Evolutionary conservation across 371 early-diverging fungal genomes (phyloP), one percentile per base, ranked within the genome.

Genomic region (Syncephalastrum sp.): DNA sequence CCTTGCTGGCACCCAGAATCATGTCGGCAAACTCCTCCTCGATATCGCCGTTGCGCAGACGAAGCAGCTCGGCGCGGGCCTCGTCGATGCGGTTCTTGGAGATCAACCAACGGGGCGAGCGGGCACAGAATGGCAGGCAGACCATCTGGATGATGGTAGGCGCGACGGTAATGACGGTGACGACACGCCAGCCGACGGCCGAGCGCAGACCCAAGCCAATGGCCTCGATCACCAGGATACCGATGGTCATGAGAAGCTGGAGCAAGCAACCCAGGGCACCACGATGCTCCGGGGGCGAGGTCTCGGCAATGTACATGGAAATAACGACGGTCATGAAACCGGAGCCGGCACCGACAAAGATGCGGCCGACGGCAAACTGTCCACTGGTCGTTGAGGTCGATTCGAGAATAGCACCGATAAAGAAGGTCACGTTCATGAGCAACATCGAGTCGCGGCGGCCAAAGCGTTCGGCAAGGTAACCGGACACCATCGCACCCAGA

Each of bases 281-380:
- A 63, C 93, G 84, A 17, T 71, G 70, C n/a, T 79, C 71, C 1
- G 82, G 75, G 1, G 94, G 90, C 2, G 93, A 69, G 42, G 94
- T 83, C 65, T 94, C 92, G 16, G 86, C 84, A 42, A 96, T 81
- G 59, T 95, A 96, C 23, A 86, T 82, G 4, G 92, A 85, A 5
- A 91, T 87, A 12, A 84, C 85, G 29, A 85, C 89, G 42, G 92
- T 88, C 53, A 88, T 85, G 8, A 90, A 74, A 17, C 96, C 97
- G 42, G 88, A 81, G 6, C 86, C 95, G 51, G 91, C 66, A 52
- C 98, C 98, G 47, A 86, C 78, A 41, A 94, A 61, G 60, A 96
- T 76, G 54, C 98, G 86, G 0, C 93, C 96, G 48, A 90, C 42
- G 50, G 83, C 84, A 53, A 94, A 86, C 62, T 85, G 85, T 17